These are phyloP conservation scores for Diddensiella transvaalensis DNA, from an alignment of 805 yeast species.

Conservation along the genomic window DNA sequence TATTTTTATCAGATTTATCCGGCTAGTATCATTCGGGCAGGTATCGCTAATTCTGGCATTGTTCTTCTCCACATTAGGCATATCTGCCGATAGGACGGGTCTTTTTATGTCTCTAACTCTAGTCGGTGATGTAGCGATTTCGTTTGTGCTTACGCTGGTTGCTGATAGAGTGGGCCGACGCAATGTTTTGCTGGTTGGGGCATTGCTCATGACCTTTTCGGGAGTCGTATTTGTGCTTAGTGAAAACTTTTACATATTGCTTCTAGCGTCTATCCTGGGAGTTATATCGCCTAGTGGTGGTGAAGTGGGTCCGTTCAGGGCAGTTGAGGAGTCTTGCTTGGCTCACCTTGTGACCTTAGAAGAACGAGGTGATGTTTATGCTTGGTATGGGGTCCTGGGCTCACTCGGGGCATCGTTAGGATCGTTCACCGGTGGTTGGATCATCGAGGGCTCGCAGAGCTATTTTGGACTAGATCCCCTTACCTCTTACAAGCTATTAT, in stretches of 20 bases:
- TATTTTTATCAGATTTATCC: conserved; percentile 31
- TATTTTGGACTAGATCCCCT: conserved; percentile 12
- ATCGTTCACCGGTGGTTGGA: conserved; percentile 39
- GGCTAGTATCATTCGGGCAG: conserved; percentile 39
- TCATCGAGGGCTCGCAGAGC: conserved; percentile 27
- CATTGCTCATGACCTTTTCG: conserved; percentile 42
- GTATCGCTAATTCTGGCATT: conserved; percentile 40
- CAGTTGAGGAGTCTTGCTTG: conserved; percentile 52
- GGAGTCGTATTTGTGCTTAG: conserved; percentile 40
- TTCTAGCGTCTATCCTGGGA: conserved; percentile 43
- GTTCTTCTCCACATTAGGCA: conserved; percentile 41
- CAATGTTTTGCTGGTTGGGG: conserved; percentile 39
- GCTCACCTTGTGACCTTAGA: conserved; percentile 44
- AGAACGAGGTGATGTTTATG: conserved; percentile 50
- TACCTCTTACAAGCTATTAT: conserved; percentile 50
- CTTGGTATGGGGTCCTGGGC: conserved; percentile 55
- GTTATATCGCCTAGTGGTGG: conserved; percentile 57
- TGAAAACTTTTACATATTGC: conserved; percentile 36
- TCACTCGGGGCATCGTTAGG: conserved; percentile 47
- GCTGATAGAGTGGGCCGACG: conserved; percentile 50
- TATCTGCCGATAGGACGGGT: conserved; percentile 45
- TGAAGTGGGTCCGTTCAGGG: conserved; percentile 57
- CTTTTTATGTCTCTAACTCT: conserved; percentile 46
- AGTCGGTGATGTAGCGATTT: conserved; percentile 49
- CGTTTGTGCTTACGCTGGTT: conserved; percentile 43